A percentile compares a stretch with the other conserved stretches of the same genome.
Evolutionary conservation across 371 early-diverging fungal species (phyloP).

Genomic region (Blakeslea trispora): DNA sequence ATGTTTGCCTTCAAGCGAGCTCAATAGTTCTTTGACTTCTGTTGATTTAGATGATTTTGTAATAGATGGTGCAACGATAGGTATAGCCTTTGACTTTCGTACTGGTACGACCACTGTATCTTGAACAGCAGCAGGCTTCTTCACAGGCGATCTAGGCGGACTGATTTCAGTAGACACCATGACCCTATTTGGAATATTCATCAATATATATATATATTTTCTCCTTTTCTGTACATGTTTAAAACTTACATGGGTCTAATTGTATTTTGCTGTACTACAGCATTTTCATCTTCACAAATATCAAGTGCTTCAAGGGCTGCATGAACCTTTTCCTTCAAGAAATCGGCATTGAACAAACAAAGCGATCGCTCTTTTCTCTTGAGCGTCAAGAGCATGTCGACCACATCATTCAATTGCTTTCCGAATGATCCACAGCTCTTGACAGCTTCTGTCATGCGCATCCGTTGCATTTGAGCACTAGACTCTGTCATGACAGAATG

Average conservation of each 20-base stretch:
- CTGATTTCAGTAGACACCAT: neutral
- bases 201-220: neutral
- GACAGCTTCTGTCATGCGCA: slow-evolving; percentile 45
- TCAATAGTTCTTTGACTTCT: slow-evolving; percentile 28
- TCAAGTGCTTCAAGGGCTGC: slow-evolving; percentile 44
- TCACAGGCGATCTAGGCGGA: slow-evolving; percentile 9
- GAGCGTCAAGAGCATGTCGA: slow-evolving; percentile 46
- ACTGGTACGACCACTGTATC: slow-evolving; percentile 21
- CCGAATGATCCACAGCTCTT: slow-evolving; percentile 22
- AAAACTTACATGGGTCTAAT: slow-evolving; percentile 12
- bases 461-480: slow-evolving; percentile 32
- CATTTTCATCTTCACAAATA: slow-evolving; percentile 34
- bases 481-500: slow-evolving; percentile 42
- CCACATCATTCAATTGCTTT: slow-evolving; percentile 29
- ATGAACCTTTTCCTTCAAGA: slow-evolving; percentile 37
- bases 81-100: slow-evolving; percentile 38
- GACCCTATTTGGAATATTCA: neutral
- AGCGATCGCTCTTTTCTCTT: slow-evolving; percentile 45
- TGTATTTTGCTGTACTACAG: slow-evolving; percentile 11
- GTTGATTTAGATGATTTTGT: slow-evolving; percentile 9
- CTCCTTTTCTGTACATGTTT: neutral
- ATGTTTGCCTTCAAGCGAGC: slow-evolving; percentile 35
- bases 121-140: slow-evolving; percentile 4
- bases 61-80: slow-evolving; percentile 37
- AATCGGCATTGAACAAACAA: slow-evolving; percentile 49